A percentile compares a stretch with the other conserved stretches of the same genome.
These are phyloP conservation scores for Alternaria arbusti DNA, from an alignment of 2,329 filamentous ascomycete genomes.

Conservation along the genomic window DNA sequence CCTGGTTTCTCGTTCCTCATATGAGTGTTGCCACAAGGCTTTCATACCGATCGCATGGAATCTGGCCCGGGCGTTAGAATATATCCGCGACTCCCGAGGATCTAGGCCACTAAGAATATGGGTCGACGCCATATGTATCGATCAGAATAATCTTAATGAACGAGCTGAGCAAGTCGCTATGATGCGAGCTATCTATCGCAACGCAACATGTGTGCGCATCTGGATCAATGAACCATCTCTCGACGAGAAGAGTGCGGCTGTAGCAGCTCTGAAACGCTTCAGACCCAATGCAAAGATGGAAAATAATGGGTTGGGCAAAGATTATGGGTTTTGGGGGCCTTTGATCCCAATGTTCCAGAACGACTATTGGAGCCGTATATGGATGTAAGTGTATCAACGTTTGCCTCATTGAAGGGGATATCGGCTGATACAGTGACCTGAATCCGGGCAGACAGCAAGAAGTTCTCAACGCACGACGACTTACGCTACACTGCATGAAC, in stretches of 20 bases:
- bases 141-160: neutral
- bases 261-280: neutral
- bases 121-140: neutral
- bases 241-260: neutral
- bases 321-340: no score
- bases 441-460: neutral
- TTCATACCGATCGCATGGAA: neutral
- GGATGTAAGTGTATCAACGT: neutral
- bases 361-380: neutral
- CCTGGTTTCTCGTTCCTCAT: no score
- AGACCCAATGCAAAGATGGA: no score
- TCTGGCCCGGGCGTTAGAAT: neutral
- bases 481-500: neutral
- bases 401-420: neutral
- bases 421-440: neutral
- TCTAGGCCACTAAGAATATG: neutral
- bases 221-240: neutral
- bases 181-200: neutral
- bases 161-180: neutral
- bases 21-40: no score
- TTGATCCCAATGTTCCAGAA: neutral
- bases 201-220: neutral
- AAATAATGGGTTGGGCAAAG: no score
- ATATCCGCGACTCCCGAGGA: neutral
- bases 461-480: fast-evolving